Percentiles rank a stretch among this genome's conserved stretches.
Evolutionary conservation across 768 basidiomycete genomes (phyloP).

Genomic region (Amanita subjunquillea): DNA sequence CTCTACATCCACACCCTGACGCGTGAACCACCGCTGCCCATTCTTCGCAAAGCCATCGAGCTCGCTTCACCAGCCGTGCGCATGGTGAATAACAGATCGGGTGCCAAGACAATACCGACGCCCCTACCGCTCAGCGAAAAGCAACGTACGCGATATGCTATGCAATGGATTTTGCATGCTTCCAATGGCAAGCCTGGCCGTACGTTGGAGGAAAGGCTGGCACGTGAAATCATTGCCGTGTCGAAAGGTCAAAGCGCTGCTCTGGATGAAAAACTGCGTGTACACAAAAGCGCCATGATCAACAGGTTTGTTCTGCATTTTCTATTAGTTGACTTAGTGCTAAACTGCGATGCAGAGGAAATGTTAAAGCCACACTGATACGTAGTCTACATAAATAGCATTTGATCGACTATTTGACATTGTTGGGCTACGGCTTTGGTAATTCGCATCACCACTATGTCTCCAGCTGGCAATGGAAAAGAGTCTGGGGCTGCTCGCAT

Average conservation of each 20-base stretch:
- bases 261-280: constrained; percentile 47
- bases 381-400: not conserved
- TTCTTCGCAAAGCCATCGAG: constrained; percentile 65
- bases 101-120: constrained; percentile 53
- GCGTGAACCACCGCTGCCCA: constrained; percentile 66
- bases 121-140: constrained; percentile 74
- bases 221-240: constrained; percentile 67
- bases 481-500: constrained; percentile 89
- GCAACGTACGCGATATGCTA: constrained; percentile 62
- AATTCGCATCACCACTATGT: constrained; percentile 17
- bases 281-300: constrained; percentile 63
- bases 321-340: constrained; percentile 2
- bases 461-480: constrained; percentile 47
- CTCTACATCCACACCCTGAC: constrained; percentile 66
- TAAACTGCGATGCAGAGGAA: not conserved
- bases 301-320: constrained; percentile 52
- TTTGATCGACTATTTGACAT: constrained; percentile 2
- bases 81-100: constrained; percentile 42
- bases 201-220: constrained; percentile 58
- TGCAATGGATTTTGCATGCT: constrained; percentile 63
- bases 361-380: not conserved
- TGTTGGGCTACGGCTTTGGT: not conserved
- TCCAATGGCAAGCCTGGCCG: constrained; percentile 46
- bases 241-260: constrained; percentile 53
- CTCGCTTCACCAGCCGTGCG: constrained; percentile 65